A percentile compares a stretch with the other conserved stretches of the same genome.
These are phyloP conservation scores for Talaromyces sp. DNA, from an alignment of 2,329 filamentous ascomycete genomes.

Conservation along the genomic window DNA sequence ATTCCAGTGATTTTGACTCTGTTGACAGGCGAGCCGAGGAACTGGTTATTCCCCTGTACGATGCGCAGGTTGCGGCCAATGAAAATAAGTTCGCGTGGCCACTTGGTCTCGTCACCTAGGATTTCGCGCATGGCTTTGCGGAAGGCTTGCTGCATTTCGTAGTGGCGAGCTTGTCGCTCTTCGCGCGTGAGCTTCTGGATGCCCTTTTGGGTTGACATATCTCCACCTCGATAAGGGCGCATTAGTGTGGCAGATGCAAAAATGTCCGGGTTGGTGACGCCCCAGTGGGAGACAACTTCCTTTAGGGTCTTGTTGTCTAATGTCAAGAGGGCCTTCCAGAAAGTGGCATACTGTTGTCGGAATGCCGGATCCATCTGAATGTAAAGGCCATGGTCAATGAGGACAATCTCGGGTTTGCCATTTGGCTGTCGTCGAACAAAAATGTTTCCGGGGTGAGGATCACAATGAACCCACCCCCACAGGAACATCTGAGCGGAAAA, in stretches of 20 bases:
- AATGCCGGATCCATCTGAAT: slow-evolving; percentile 83
- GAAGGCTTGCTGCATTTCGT: slow-evolving; percentile 74
- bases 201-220: slow-evolving; percentile 59
- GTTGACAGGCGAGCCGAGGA: slow-evolving; percentile 82
- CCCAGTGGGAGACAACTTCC: slow-evolving; percentile 73
- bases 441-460: slow-evolving; percentile 96
- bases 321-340: slow-evolving; percentile 92
- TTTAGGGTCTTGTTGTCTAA: slow-evolving; percentile 82
- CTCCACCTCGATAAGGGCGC: slow-evolving; percentile 84
- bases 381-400: slow-evolving; percentile 97
- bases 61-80: slow-evolving; percentile 89
- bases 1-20: slow-evolving; percentile 87
- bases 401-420: slow-evolving; percentile 82
- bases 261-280: slow-evolving; percentile 80
- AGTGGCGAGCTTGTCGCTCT: slow-evolving; percentile 58
- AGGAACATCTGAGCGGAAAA: slow-evolving; percentile 99
- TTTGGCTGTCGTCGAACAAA: slow-evolving; percentile 82
- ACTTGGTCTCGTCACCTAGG: slow-evolving; percentile 78
- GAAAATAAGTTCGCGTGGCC: slow-evolving; percentile 87
- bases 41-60: slow-evolving; percentile 90
- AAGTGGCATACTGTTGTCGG: slow-evolving; percentile 76
- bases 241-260: slow-evolving; percentile 89
- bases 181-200: slow-evolving; percentile 49
- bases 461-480: slow-evolving; percentile 92
- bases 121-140: slow-evolving; percentile 71